A percentile compares a stretch with the other conserved stretches of the same genome.
These are phyloP conservation scores for Sistotremastrum suecicum DNA, from an alignment of 768 basidiomycete genomes.

Conservation along the genomic window DNA sequence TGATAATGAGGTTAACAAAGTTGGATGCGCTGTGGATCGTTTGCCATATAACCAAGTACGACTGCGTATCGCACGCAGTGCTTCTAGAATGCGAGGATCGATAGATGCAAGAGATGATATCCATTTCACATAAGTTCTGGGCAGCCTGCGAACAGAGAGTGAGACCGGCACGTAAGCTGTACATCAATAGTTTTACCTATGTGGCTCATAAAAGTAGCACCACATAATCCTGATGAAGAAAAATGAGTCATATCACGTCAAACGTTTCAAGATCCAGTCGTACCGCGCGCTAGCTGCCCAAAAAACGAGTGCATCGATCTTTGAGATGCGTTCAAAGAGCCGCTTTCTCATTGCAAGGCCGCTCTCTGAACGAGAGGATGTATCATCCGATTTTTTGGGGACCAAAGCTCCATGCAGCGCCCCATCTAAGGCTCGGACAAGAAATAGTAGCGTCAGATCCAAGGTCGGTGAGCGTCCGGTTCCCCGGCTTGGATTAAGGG, in stretches of 20 bases:
- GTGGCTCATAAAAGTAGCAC: constrained; percentile 73
- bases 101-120: constrained; percentile 56
- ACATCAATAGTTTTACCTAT: constrained; percentile 30
- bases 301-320: constrained; percentile 56
- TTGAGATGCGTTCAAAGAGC: constrained; percentile 22
- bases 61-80: constrained; percentile 38
- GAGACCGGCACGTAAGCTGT: constrained; percentile 23
- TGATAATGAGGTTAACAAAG: constrained; percentile 33
- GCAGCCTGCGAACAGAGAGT: constrained; percentile 18
- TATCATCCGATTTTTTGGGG: constrained; percentile 4
- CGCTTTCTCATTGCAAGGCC: constrained; percentile 19
- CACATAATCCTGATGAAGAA: constrained; percentile 57
- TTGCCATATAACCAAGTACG: constrained; percentile 47
- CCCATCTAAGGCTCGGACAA: constrained; percentile 59
- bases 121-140: constrained; percentile 60
- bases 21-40: constrained; percentile 23
- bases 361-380: constrained; percentile 7
- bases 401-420: constrained; percentile 35
- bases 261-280: constrained; percentile 6
- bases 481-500: constrained; percentile 4
- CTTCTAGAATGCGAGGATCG: constrained; percentile 41
- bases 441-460: constrained; percentile 51
- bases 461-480: constrained; percentile 37
- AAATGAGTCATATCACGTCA: constrained; percentile 2
- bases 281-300: constrained; percentile 71